Evolutionary conservation across 2,329 filamentous ascomycete species (phyloP), one percentile per base, ranked within the genome.

Genomic region (Aureobasidium namibiae): DNA sequence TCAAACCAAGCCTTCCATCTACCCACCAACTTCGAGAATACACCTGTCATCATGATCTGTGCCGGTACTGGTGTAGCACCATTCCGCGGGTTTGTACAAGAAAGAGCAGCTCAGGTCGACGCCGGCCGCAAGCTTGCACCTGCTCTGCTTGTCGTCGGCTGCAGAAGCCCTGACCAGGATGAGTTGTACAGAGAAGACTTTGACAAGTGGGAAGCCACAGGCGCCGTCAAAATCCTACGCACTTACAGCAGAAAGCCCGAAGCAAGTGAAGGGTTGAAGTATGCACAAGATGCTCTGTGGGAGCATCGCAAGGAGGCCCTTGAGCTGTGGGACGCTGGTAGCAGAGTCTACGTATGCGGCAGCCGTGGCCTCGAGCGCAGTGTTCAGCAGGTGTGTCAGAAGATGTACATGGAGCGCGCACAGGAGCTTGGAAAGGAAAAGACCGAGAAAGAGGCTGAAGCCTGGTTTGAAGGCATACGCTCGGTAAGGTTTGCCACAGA

Each of bases 31-130:
- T 63, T 67, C 1, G 72, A 74, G 60, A 70, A 70, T 7, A 66
- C 65, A 3, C 76, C 76, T 0, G 66, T 78, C 41, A 96, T 99
- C 80, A 96, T 99, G 92, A 94, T 94, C 11, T 94, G 94, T 73
- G 87, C 97, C n/a, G 94, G 94, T 63, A 99, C 94, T 0, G 94
- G 94, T 70, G 86, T 99, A n/a, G 94, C 94, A 1, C 94, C 94
- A 16, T 99, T 99, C 90, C 90, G 94, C 64, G 94, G 94, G 61
- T 99, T 99, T 70, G 88, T 97, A 49, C 94, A 99, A 77, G 94
- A 99, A 78, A 92, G 94, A 60, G 70, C 71, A 24, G 70, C 69
- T 10, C 73, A 78, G 60, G 67, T 76, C 11, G 71, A 69, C 4
- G 75, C 74, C 0, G 83, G 83, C 1, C 74, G 80, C 13, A 64